These are phyloP conservation scores for Tetradesmus obliquus DNA, from an alignment of 139 green algal genomes.

Conservation along the genomic window DNA sequence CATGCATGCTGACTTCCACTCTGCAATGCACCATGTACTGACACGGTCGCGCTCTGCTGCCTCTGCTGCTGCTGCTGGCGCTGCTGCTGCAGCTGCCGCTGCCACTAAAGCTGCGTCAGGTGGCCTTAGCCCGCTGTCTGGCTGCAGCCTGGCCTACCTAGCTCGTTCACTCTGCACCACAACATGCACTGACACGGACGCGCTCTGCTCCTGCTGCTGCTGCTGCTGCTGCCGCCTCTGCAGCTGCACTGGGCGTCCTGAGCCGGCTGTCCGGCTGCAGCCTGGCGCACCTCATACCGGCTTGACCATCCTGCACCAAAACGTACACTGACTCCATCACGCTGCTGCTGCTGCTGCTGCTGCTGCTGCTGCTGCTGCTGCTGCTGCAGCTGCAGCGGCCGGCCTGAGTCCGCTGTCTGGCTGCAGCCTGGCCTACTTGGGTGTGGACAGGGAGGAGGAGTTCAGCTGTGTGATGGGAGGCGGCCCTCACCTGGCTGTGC, in stretches of 20 bases:
- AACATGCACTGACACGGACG: background rate
- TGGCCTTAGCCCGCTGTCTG: background rate
- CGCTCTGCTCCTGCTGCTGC: no score
- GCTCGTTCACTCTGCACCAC: no score
- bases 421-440: slow-evolving; percentile 19
- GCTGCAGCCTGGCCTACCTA: slow-evolving; percentile 12
- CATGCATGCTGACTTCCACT: no score
- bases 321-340: no score
- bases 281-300: no score
- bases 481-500: slow-evolving; percentile 52
- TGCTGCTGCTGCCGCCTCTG: no score
- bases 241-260: no score
- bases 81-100: background rate
- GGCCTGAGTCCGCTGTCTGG: background rate
- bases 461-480: slow-evolving; percentile 5
- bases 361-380: background rate
- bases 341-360: background rate
- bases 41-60: background rate
- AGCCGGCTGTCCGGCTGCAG: no score
- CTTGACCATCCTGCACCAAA: no score
- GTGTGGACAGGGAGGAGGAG: slow-evolving; percentile 34
- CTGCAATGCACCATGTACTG: background rate
- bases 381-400: background rate
- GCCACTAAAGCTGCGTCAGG: background rate
- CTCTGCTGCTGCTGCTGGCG: background rate